Conservation (phyloP, 768 basidiomycete genomes). For the Paxillus rubicundulus region DNA sequence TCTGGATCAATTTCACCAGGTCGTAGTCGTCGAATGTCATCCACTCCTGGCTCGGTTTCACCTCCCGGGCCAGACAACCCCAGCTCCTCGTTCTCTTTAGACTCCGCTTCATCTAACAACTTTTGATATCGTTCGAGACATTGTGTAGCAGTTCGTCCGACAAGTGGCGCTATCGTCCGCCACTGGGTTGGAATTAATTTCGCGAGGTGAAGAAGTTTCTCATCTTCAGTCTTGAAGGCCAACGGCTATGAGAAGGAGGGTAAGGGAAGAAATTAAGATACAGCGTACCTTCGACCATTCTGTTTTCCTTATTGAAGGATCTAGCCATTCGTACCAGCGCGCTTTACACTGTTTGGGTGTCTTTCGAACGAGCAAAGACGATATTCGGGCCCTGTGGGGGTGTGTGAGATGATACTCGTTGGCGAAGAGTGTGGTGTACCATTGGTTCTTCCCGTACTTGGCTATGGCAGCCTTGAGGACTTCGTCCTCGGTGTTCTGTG, state of each 20-base stretch:
- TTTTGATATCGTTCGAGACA: slow-evolving; percentile 99
- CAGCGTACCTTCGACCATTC: slow-evolving; percentile 92
- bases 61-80: slow-evolving; percentile 80
- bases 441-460: slow-evolving; percentile 96
- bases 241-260: not conserved
- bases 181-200: slow-evolving; percentile 99
- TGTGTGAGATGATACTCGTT: not conserved
- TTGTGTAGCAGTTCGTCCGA: slow-evolving; percentile 95
- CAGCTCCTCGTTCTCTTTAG: slow-evolving; percentile 92
- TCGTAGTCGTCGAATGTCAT: slow-evolving; percentile 82
- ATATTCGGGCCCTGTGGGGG: slow-evolving; percentile 84
- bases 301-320: slow-evolving; percentile 99
- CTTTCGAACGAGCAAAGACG: slow-evolving; percentile 94
- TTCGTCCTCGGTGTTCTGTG: slow-evolving; percentile 93
- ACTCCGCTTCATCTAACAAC: slow-evolving; percentile 94
- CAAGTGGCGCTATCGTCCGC: slow-evolving; percentile 98
- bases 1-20: slow-evolving; percentile 99
- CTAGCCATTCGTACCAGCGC: slow-evolving; percentile 99
- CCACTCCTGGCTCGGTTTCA: slow-evolving; percentile 85
- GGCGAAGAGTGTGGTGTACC: slow-evolving; percentile 40
- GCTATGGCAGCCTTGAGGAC: slow-evolving; percentile 98
- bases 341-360: slow-evolving; percentile 99
- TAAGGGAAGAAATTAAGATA: not conserved
- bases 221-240: slow-evolving; percentile 80
- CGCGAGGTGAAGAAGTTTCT: slow-evolving; percentile 95